Percentiles rank a stretch among this genome's conserved stretches.
These are phyloP conservation scores for Amauroascus verrucosus DNA, from an alignment of 2,329 filamentous ascomycete species.

Conservation along the genomic window DNA sequence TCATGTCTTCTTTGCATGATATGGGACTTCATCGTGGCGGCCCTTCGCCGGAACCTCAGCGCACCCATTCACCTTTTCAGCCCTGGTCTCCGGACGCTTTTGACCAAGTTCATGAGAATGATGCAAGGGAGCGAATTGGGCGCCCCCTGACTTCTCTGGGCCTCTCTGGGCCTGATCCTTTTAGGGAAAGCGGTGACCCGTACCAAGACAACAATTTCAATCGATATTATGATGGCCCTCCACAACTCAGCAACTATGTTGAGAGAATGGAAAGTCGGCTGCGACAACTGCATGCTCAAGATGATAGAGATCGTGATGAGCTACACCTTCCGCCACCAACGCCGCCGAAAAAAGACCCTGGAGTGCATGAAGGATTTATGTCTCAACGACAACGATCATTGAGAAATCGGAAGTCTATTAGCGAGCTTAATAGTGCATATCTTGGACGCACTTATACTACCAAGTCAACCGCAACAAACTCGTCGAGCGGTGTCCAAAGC, in stretches of 20 bases:
- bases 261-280: constrained; percentile 83
- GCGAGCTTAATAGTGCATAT: constrained; percentile 60
- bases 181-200: constrained; percentile 46
- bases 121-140: constrained; percentile 28
- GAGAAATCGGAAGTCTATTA: constrained; percentile 45
- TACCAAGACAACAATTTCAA: constrained; percentile 44
- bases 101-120: constrained; percentile 39
- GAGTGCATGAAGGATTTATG: constrained; percentile 30
- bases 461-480: constrained; percentile 74
- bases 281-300: constrained; percentile 54
- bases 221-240: constrained; percentile 48
- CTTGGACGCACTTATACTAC: constrained; percentile 75
- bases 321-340: constrained; percentile 49
- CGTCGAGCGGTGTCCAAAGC: constrained; percentile 62
- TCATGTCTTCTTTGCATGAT: constrained; percentile 88
- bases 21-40: constrained; percentile 56
- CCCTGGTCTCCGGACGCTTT: constrained; percentile 92
- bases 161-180: constrained; percentile 43
- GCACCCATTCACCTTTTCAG: constrained; percentile 44
- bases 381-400: constrained; percentile 32
- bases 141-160: constrained; percentile 68
- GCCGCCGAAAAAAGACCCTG: constrained; percentile 45
- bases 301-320: constrained; percentile 34
- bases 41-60: constrained; percentile 44
- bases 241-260: constrained; percentile 75